Evolutionary conservation across 1,284 basidiomycete species (phyloP), one percentile per base, ranked within the genome.

Genomic region (Porogramme epimiltina): DNA sequence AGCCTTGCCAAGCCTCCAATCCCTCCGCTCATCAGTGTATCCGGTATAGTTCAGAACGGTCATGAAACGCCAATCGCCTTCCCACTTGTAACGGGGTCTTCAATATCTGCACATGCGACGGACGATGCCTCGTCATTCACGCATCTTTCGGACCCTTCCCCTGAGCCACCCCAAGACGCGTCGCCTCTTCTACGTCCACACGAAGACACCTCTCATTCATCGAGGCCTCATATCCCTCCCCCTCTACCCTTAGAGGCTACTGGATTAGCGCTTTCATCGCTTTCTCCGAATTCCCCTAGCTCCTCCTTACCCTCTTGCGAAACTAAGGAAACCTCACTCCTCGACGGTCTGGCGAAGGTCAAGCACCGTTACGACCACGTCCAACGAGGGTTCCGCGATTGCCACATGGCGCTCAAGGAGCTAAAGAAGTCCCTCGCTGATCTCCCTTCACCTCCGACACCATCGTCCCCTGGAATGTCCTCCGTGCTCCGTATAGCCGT

Each of bases 341-440:
- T 88, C 3, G 64, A 66, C 0, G 73, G 77, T 3, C 73, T 89
- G 0, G 56, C 58, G 0, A 58, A 66, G 22, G 73, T 77, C 6
- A 74, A 72, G 49, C 70, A 75, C 34, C 82, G 87, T 4, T 90
- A 89, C 60, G 81, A 86, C 45, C 65, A 72, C 6, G 67, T 90
- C 4, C 85, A 86, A 59, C 76, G 75, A 1, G 73, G 82, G 0
- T 86, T 90, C 66, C 78, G 84, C 3, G 85, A 87, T 59, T 89
- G 89, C 58, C 82, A 88, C 55, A 65, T 84, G 10, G 77, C 85
- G 1, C 73, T 91, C 16, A 78, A 82, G 55, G 74, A 79, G 3
- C 73, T 90, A 43, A 81, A 77, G 62, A 68, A 68, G 28, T 39
- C 51, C n/a, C 47, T 59, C 2, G n/a, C 49, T 0, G 72, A 67